Evolutionary conservation across 495 filamentous ascomycete species (phyloP), one percentile per base, ranked within the genome.

Genomic region (Penicillium diatomitis): DNA sequence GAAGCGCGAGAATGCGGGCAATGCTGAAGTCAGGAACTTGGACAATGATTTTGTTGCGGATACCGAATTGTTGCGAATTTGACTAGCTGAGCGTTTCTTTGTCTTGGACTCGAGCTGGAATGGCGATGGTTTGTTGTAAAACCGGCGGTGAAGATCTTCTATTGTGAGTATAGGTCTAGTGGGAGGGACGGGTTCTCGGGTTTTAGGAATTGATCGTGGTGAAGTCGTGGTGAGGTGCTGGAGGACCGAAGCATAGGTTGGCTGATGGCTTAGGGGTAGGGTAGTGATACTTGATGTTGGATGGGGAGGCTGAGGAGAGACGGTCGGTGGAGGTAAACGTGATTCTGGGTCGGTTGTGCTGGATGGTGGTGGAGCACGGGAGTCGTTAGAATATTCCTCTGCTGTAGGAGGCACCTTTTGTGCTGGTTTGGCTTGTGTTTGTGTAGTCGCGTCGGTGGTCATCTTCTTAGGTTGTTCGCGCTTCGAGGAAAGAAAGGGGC

Each of bases 91-190:
- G 10, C 8, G 28, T 4, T 42, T 42, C 40, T 10, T 2, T 42
- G 11, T 27, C 38, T 40, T 40, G 6, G 38, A 10, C 28, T 42
- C 27, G 40, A 42, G 28, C 28, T 42, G 47, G 52, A 54, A 54
- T 2, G 52, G 47, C 43, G 52, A 50, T 35, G 34, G 44, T 32
- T 50, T 54, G 35, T 54, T 50, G 44, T 50, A 30, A 46, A 54
- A 50, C 30, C 30, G 44, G 37, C 33, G 52, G 12, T 50, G 36
- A 54, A 50, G 38, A 50, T 50, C 52, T 47, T 50, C 47, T 9
- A 54, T 54, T 47, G 33, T 54, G 47, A 54, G 43, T 54, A 32
- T 50, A 31, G 42, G 32, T 41, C 28, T 53, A 10, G 46, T 10
- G 41, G 51, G 34, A 42, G 12, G 41, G 20, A 43, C 9, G 34